Evolutionary conservation across 1,139 yeast genomes (phyloP), one percentile per base, ranked within the genome.

Genomic region (Candida dubliniensis): DNA sequence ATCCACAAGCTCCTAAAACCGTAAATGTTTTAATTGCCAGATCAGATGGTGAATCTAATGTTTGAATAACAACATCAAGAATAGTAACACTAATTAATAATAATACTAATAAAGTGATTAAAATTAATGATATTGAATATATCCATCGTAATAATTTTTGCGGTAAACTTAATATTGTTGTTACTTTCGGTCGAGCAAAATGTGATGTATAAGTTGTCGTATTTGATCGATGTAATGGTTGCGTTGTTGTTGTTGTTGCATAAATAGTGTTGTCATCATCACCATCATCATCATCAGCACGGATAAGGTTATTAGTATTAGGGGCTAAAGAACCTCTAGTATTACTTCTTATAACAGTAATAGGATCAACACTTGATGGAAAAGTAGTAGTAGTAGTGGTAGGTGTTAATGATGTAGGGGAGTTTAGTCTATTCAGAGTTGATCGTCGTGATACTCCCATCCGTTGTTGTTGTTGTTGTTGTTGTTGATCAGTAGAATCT

Each of bases 11-110:
- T 40, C 82, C 79, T 15, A 87, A 81, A 31, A 90, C 90, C 51
- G 87, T 84, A 52, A 87, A 82, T 13, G 86, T 77, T 59, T 87
- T 85, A 62, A 87, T 66, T 9, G 76, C 82, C 50, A 79, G 79
- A 45, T 79, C 79, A 15, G 77, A 67, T 1, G 80, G 65, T 35
- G 76, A 69, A 1, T 76, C 61, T 26, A 51, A 44, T 2, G 91
- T 82, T 61, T 84, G 91, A 1, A 79, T 79, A 48, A 86, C 76
- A 39, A 86, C 82, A 62, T 87, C 95, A n/a, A 85, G 74, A 1
- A 90, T 90, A 0, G 90, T 76, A 7, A 84, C 87, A 2, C 84
- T 69, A 9, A 83, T 67, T 47, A 87, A 76, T 2, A 81, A 86
- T 30, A 80, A 58, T 39, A 80, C 67, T 25, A 82, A 56, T 3